A percentile compares a stretch with the other conserved stretches of the same genome.
phyloP scores from a whole-genome alignment of 495 filamentous ascomycete species.

The Aspergillus heteromorphus region DNA sequence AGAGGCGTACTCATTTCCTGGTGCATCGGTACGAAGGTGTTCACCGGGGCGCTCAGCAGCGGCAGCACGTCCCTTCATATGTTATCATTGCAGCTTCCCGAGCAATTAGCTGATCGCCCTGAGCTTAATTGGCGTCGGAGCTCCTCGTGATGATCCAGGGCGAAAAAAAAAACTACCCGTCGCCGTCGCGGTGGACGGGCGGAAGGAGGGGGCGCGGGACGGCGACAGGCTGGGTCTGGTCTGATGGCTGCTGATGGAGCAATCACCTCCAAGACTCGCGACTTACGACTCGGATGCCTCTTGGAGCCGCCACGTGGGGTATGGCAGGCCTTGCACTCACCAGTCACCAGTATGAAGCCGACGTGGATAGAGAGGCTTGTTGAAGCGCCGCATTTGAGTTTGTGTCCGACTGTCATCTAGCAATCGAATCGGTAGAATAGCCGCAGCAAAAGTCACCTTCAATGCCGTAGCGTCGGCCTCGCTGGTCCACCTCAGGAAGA shows the following conservation, averaged over 20 bases:
- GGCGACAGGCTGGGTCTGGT: neutral
- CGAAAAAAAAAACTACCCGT: neutral
- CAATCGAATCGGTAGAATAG: neutral
- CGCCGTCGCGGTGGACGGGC: neutral
- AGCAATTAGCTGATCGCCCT: neutral
- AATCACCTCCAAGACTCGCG: too few species aligned
- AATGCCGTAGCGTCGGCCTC: neutral
- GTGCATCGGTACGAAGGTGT: neutral
- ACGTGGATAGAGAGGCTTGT: neutral
- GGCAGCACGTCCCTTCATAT: too few species aligned
- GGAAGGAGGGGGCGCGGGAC: neutral
- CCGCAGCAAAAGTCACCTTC: neutral
- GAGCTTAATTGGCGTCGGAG: neutral
- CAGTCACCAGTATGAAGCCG: neutral
- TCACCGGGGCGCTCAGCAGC: too few species aligned
- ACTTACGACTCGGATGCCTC: neutral
- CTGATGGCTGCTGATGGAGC: neutral
- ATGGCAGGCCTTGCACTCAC: too few species aligned
- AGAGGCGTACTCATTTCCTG: neutral
- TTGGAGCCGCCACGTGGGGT: neutral
- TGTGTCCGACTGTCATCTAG: neutral
- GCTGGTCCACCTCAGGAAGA: neutral
- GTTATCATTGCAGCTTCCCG: too few species aligned
- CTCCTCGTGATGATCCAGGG: neutral
- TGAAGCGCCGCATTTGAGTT: neutral